Evolutionary conservation across 2,329 filamentous ascomycete species (phyloP), one percentile per base, ranked within the genome.

Genomic region (Penicillium oxalicum): DNA sequence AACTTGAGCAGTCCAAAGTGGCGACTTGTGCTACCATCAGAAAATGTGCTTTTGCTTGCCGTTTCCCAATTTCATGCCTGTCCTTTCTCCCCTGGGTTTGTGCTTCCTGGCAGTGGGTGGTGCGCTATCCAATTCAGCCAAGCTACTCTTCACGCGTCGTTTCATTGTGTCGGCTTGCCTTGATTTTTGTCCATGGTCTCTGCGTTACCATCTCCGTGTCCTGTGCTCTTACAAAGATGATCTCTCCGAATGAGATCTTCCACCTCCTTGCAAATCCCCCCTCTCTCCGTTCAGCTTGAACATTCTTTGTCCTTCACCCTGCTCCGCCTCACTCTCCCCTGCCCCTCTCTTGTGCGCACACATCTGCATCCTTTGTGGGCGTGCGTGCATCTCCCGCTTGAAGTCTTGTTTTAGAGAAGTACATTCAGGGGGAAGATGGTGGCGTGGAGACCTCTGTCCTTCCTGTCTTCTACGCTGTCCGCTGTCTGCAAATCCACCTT

Each of bases 51-150:
- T 32, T 7, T 25, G 18, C 18, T 18, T 18, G 18, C 18, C 18
- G 18, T 18, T 18, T 18, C 18, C 18, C 18, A 18, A 18, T 18
- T 18, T 45, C 38, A 25, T 26, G 28, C 24, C 18, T 18, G 18
- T 32, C n/a, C 25, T 61, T 61, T 61, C 60, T 56, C 55, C 56
- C 61, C 39, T 38, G 51, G 40, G 32, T 45, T 48, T 45, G 38
- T 45, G 11, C 18, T 51, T 13, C 45, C 37, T 62, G 55, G 63
- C 63, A 66, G 70, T 63, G 70, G 68, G 7, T 32, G 39, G 42
- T 43, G 49, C 49, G 33, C 56, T 61, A 55, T 62, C 59, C 38
- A n/a, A 24, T 39, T n/a, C 43, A 59, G 57, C 54, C 57, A 58
- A 54, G 61, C 61, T 60, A 55, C 46, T 47, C 40, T 50, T 49